These are phyloP conservation scores for Leucosporidium creatinivorum DNA, from an alignment of 768 basidiomycete species.

Conservation along the genomic window DNA sequence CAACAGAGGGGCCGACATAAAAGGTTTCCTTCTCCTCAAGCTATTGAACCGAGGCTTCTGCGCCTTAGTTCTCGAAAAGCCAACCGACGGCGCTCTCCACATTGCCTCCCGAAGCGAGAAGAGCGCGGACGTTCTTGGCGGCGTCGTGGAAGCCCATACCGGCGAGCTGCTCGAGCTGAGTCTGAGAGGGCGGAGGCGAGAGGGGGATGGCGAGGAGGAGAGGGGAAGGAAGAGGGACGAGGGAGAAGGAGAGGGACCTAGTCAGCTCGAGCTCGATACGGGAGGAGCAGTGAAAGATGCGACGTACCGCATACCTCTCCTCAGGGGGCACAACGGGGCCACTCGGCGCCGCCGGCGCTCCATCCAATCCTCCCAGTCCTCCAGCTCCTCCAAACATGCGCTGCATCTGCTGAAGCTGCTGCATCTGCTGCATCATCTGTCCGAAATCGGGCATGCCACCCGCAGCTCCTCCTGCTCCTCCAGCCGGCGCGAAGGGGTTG, in stretches of 20 bases:
- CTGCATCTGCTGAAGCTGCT: conserved; percentile 25
- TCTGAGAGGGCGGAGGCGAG: conserved; percentile 42
- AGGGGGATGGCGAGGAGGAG: background rate
- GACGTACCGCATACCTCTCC: conserved; percentile 71
- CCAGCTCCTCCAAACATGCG: conserved; percentile 11
- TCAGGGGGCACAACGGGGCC: conserved; percentile 54
- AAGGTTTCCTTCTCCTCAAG: too few relatives aligned
- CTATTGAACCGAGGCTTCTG: too few relatives aligned
- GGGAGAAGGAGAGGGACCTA: background rate
- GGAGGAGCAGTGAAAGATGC: background rate
- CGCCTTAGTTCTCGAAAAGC: conserved; percentile 42
- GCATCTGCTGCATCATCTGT: conserved; percentile 48
- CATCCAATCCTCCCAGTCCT: conserved; percentile 39
- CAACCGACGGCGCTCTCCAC: conserved; percentile 88
- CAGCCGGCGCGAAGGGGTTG: conserved; percentile 32
- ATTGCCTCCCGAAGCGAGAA: conserved; percentile 86
- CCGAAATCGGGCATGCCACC: conserved; percentile 27
- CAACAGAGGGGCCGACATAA: too few relatives aligned
- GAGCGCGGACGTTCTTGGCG: conserved; percentile 76
- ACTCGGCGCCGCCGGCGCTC: conserved; percentile 48
- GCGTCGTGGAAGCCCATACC: conserved; percentile 94
- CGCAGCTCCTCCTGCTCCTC: conserved; percentile 14
- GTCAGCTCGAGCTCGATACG: too few relatives aligned
- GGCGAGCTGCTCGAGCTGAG: conserved; percentile 59
- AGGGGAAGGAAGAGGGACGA: too few relatives aligned